Base-by-base conservation (phyloP, 1,284 basidiomycete genomes). In the Sporisorium reilianum region DNA sequence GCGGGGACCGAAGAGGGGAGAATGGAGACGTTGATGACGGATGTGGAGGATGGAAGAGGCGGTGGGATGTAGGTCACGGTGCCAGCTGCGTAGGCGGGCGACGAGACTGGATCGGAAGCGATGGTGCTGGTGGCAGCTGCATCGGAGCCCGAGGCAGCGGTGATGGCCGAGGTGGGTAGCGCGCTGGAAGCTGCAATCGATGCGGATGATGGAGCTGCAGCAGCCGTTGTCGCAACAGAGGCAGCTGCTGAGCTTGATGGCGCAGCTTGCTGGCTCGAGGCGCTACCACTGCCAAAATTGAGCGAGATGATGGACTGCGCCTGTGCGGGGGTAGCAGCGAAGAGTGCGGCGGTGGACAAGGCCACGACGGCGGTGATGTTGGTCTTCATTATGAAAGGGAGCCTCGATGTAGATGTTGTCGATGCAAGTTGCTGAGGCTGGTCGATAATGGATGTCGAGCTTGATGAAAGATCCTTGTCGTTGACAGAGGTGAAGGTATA, bases 71-170 rank as follows among this genome's bases (percentile, higher is more conserved):
- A 68, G 26, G 73, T 75, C 26, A 68, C 67, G 0, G 68, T 75
- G 1, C 72, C 72, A 11, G 67, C 67, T 10, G 72, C 64, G 45
- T 66, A 67, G 16, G 67, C 72, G 11, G 72, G 72, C 25, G 64
- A 70, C 5, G 48, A 26, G 46, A 65, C 30, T 0, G 63, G 26
- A 40, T 64, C 59, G 49, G 62, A 48, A 11, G 59, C 58, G 40
- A 61, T 57, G 38, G 65, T 58, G 55, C 55, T 65, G 9, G 71
- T 58, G 5, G 65, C 62, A 4, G 57, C 56, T 28, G 70, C 57
- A 48, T 67, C 64, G 32, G 64, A 22, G n/a, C 59, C 65, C 7
- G 65, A 59, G 28, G 58, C 55, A 30, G 48, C 28, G 18, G 62
- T 52, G 62, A 64, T 57, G 26, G 59, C 59, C 10, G 41, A 59